Base-by-base conservation (phyloP, 2,329 filamentous ascomycete species). In the Diplodia corticola region DNA sequence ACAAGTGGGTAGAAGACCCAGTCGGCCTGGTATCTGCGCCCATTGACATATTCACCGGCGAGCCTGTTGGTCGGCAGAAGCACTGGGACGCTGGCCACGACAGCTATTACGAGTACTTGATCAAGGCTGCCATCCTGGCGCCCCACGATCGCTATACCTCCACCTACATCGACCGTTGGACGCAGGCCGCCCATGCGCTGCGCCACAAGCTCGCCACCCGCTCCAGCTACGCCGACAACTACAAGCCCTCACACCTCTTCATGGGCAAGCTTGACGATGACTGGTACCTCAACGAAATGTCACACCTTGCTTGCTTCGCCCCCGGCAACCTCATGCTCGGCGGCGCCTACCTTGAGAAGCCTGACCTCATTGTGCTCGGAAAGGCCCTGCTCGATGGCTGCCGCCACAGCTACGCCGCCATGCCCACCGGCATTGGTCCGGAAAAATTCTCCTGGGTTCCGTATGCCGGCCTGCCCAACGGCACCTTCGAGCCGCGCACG, bases 11-110 rank as follows among this genome's bases (percentile, higher is more conserved):
- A 15, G 73, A 79, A 26, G 73, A 77, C 12, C 79, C 75, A 73
- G 69, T 73, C 13, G 80, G 80, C 3, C 75, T 82, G 68, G 70
- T 80, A 17, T 77, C 80, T 53, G 76, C 73, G 2, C 80, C 80
- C 9, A 73, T 81, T 49, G 78, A 81, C 57, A 81, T 82, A 53
- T 70, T 76, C 64, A 81, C 79, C 9, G 78, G 77, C 10, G 72
- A 73, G 24, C 78, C 80, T 5, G 72, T 78, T 7, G 77, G 75
- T 13, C 75, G 73, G 2, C 72, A 78, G 54, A 72, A 76, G 46
- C 78, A 79, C 63, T 81, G 80, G 78, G 80, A 81, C 49, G 77
- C 73, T 5, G 79, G 78, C 1, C 80, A 82, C 68, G 80, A 80
- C 68, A 79, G 77, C 49, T 82, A 79, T 69, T 79, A 80, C 65